These are phyloP conservation scores for Cryptococcus deneoformans DNA, from an alignment of 1,284 basidiomycete genomes.

Conservation along the genomic window DNA sequence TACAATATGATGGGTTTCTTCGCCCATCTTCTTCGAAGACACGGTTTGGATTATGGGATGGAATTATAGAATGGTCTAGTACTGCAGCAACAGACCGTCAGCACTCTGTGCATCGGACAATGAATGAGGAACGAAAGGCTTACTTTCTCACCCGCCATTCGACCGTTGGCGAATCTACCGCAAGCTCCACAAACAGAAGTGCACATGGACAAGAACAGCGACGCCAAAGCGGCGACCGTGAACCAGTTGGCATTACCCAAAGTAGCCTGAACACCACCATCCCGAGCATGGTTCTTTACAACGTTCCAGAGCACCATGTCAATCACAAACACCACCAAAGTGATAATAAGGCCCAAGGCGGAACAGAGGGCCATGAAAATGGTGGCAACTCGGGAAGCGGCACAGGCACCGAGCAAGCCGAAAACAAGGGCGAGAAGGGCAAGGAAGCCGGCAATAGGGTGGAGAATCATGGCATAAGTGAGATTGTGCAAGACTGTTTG, in stretches of 20 bases:
- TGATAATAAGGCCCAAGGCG: conserved; percentile 62
- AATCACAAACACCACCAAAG: conserved; percentile 66
- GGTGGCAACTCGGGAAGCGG: conserved; percentile 64
- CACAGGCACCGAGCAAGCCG: conserved; percentile 61
- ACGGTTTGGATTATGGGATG: no score
- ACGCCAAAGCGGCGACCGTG: conserved; percentile 65
- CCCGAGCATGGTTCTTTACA: conserved; percentile 59
- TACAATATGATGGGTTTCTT: no score
- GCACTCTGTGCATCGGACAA: background rate
- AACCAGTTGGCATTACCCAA: conserved; percentile 55
- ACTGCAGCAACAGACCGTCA: conserved; percentile 3
- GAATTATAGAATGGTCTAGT: conserved; percentile 3
- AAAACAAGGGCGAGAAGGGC: conserved; percentile 68
- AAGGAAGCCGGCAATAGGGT: conserved; percentile 72
- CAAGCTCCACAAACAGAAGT: conserved; percentile 64
- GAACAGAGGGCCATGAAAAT: conserved; percentile 69
- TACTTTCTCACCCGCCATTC: conserved; percentile 48
- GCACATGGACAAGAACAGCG: conserved; percentile 65
- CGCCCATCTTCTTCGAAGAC: no score
- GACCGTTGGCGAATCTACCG: conserved; percentile 56
- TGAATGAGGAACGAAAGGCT: background rate
- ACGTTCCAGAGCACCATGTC: conserved; percentile 77
- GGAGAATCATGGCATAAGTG: conserved; percentile 67
- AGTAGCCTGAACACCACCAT: conserved; percentile 51
- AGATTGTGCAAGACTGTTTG: conserved; percentile 60